phyloP scores from a whole-genome alignment of 345 rosid species.

The Geranium brycei region DNA sequence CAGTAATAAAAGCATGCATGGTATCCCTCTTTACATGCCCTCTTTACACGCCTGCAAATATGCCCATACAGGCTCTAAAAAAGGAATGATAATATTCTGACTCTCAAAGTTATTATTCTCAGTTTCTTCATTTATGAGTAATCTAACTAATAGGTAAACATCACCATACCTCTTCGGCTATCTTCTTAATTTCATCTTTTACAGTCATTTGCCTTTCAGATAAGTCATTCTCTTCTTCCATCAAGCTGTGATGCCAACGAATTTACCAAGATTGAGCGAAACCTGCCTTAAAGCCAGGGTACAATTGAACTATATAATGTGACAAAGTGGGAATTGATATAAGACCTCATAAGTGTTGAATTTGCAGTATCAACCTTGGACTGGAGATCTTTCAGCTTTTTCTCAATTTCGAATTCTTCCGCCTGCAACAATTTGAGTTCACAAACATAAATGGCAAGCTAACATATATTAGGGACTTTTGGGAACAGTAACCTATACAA shows the following conservation, averaged over 20 bases:
- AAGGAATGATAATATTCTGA: background rate
- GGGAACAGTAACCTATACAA: background rate
- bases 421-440: constrained; percentile 31
- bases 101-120: background rate
- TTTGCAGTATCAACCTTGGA: constrained; percentile 40
- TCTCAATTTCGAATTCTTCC: constrained; percentile 76
- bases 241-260: constrained; percentile 35
- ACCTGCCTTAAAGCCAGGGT: constrained; percentile 2
- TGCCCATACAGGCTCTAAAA: background rate
- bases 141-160: background rate
- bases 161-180: constrained; percentile 47
- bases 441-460: constrained; percentile 6
- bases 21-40: background rate
- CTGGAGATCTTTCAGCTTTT: constrained; percentile 42
- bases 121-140: background rate
- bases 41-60: background rate
- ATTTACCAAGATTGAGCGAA: constrained; percentile 6
- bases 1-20: background rate
- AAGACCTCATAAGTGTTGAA: constrained; percentile 41
- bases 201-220: constrained; percentile 26
- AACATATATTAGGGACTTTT: background rate
- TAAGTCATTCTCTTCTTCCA: constrained; percentile 48
- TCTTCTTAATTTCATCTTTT: constrained; percentile 33
- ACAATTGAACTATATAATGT: constrained; percentile 4
- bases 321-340: constrained; percentile 3